Percentiles rank a stretch among this genome's conserved stretches.
These are phyloP conservation scores for Panicum virgatum DNA, from an alignment of 202 grass and related monocot species.

Conservation along the genomic window DNA sequence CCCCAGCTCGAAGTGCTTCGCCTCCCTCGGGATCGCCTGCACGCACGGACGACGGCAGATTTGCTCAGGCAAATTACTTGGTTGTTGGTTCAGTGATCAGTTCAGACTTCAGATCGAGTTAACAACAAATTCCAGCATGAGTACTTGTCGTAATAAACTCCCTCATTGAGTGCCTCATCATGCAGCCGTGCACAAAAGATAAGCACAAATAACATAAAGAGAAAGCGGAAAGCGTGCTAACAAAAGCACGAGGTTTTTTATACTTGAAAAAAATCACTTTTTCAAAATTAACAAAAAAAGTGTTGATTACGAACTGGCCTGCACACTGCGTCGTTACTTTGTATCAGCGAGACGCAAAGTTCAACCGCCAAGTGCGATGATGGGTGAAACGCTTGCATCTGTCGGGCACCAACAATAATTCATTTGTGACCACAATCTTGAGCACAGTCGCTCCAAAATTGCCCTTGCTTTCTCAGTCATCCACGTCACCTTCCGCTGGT, in stretches of 20 bases:
- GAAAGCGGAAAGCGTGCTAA: not conserved
- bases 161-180: not conserved
- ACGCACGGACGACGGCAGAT: not conserved
- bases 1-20: constrained; percentile 48
- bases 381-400: not conserved
- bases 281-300: not conserved
- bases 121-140: not conserved
- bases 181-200: not conserved
- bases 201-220: not conserved
- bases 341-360: constrained; percentile 1
- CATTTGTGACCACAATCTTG: not conserved
- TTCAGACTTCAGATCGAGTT: not conserved
- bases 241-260: not conserved
- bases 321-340: too few relatives aligned
- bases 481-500: not conserved
- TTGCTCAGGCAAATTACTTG: not conserved
- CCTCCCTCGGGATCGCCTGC: constrained; percentile 69
- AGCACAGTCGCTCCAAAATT: not conserved
- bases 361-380: not conserved
- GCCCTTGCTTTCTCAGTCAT: not conserved
- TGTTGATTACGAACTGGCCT: not conserved
- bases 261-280: not conserved
- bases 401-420: not conserved
- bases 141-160: too few relatives aligned
- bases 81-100: too few relatives aligned